Evolutionary conservation across 352 stramenopile genomes (phyloP), one percentile per base, ranked within the genome.

Genomic region (Blastocystis sp.): DNA sequence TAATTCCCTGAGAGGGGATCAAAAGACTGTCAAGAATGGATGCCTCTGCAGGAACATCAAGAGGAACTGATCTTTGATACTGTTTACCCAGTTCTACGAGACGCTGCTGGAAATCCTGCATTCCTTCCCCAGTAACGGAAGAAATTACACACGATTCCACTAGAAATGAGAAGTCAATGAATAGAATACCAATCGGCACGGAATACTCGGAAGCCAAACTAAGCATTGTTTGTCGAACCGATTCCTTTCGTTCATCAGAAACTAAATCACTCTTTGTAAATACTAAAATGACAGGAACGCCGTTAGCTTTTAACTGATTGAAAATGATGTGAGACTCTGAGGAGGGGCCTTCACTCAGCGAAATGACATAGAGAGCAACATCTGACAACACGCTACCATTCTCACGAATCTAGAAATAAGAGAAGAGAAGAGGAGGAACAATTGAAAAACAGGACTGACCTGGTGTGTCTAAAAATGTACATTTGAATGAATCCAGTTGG

Each of bases 241-340:
- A 66, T 4, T 66, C 33, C 48, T 24, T 51, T 9, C 73, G 51
- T 30, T 68, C 42, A 13, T 62, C 53, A 1, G 73, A 51, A 35
- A 84, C 73, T 1, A 84, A 27, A 66, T 84, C 73, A 57, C 73
- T 66, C 56, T 84, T 84, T 11, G 73, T 84, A 11, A 84, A 84
- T 22, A 84, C 73, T 27, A 84, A 44, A 33, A 84, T 42, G 30
- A 68, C 35, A 37, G 73, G 73, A 6, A 44, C 30, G 9, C 24
- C 24, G 13, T 84, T 64, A 7, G 64, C 51, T 15, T 69, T 66
- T 1, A 84, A n/a, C 33, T 68, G 73, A 37, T 64, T 37, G 27
- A 84, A 66, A 42, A 84, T 84, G 51, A 27, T 6, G 3, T 57
- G 73, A n/a, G 73, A 54, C 44, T 84, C 73, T 7, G 66, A 44